A percentile compares a stretch with the other conserved stretches of the same genome.
phyloP scores from a whole-genome alignment of 2,329 filamentous ascomycete species.

The Colletotrichum sp. region DNA sequence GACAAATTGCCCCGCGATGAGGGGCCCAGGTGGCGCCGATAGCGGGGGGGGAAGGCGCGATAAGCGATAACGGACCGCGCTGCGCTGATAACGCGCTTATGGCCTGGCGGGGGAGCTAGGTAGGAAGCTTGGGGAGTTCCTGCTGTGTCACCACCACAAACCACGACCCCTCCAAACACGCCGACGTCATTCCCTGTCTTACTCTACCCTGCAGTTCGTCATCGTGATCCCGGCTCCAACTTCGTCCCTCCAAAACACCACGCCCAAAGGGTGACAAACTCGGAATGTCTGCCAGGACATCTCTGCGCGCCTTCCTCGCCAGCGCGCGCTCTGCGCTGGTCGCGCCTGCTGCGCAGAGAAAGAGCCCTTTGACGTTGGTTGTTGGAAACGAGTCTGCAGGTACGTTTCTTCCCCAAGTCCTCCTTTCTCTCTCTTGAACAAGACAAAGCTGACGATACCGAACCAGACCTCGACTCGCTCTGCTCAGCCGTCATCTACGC shows the following conservation, averaged over 20 bases:
- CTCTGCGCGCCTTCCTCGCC: conserved; percentile 56
- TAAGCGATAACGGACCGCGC: conserved; percentile 8
- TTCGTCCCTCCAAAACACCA: not conserved
- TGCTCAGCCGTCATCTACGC: conserved; percentile 76
- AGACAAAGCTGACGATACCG: not conserved
- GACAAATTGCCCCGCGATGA: not conserved
- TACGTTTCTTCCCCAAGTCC: conserved; percentile 30
- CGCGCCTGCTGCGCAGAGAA: conserved; percentile 46
- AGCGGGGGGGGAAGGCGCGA: not conserved
- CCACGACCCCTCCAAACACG: not conserved
- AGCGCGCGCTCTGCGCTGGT: conserved; percentile 53
- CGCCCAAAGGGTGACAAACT: not conserved
- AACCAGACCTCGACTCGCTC: conserved; percentile 78
- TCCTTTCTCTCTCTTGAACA: not conserved
- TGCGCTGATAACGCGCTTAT: not conserved
- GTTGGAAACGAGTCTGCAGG: conserved; percentile 73
- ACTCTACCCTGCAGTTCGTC: not conserved
- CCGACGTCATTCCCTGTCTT: conserved; percentile 7
- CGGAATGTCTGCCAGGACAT: conserved; percentile 35
- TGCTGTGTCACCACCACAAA: not conserved
- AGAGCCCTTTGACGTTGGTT: conserved; percentile 62
- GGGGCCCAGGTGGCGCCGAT: not conserved
- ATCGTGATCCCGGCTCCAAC: not conserved
- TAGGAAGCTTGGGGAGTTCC: not conserved
- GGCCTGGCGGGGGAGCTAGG: not conserved